Conservation (phyloP, 2,329 filamentous ascomycete genomes). For the Aspergillus sp. region DNA sequence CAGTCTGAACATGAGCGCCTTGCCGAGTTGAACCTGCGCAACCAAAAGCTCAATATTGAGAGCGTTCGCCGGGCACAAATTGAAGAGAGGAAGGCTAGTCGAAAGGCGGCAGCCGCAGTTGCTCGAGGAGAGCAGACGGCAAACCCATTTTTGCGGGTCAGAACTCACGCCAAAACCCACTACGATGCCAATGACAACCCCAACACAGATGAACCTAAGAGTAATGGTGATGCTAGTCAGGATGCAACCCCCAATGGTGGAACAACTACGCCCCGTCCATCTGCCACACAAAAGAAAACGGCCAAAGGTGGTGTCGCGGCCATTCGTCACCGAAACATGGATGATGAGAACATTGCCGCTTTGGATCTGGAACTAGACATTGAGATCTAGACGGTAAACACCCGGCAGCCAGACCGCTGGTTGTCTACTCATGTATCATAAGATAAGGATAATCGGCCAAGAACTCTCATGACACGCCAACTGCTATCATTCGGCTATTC, state of each 20-base stretch:
- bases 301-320: slow-evolving; percentile 54
- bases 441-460: background rate
- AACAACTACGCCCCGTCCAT: slow-evolving; percentile 48
- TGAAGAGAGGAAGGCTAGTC: slow-evolving; percentile 65
- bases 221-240: slow-evolving; percentile 34
- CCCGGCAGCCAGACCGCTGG: too few relatives aligned
- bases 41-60: slow-evolving; percentile 79
- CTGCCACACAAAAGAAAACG: slow-evolving; percentile 40
- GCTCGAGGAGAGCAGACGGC: slow-evolving; percentile 59
- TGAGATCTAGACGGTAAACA: slow-evolving; percentile 57
- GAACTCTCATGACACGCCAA: background rate
- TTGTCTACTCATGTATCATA: background rate
- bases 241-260: slow-evolving; percentile 48
- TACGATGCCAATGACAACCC: slow-evolving; percentile 55
- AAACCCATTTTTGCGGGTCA: slow-evolving; percentile 55
- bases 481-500: background rate
- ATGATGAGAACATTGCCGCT: slow-evolving; percentile 86
- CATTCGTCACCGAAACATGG: slow-evolving; percentile 71
- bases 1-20: slow-evolving; percentile 74
- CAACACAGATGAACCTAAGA: slow-evolving; percentile 12
- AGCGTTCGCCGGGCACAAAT: slow-evolving; percentile 87
- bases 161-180: slow-evolving; percentile 64
- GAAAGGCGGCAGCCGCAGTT: slow-evolving; percentile 56
- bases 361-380: slow-evolving; percentile 91
- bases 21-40: slow-evolving; percentile 76